These are phyloP conservation scores for Tolypocladium album DNA, from an alignment of 2,329 filamentous ascomycete genomes.

Conservation along the genomic window DNA sequence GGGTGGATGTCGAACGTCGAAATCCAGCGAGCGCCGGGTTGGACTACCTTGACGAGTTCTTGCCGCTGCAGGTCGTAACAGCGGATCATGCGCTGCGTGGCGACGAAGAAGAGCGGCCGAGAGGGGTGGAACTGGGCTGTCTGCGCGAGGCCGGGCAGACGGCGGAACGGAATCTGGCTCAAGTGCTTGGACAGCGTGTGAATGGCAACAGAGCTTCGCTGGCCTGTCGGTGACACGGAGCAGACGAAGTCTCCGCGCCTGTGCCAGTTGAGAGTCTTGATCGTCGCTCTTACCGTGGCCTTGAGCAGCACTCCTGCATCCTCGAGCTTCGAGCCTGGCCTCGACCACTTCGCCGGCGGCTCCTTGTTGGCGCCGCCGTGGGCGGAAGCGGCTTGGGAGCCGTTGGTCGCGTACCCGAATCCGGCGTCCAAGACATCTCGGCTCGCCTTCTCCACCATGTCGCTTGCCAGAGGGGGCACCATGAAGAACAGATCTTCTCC, in stretches of 20 bases:
- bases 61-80: constrained; percentile 90
- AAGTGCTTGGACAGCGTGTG: constrained; percentile 93
- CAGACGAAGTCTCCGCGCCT: constrained; percentile 88
- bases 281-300: constrained; percentile 64
- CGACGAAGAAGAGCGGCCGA: constrained; percentile 88
- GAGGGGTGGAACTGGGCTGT: constrained; percentile 91
- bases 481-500: constrained; percentile 82
- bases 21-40: constrained; percentile 89
- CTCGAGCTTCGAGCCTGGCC: constrained; percentile 63
- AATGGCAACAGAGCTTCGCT: constrained; percentile 75
- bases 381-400: constrained; percentile 30
- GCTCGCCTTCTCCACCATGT: constrained; percentile 62
- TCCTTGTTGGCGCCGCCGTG: constrained; percentile 55
- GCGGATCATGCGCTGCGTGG: constrained; percentile 85
- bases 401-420: constrained; percentile 82
- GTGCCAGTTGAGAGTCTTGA: constrained; percentile 92
- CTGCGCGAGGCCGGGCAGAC: constrained; percentile 64
- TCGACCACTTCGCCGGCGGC: constrained; percentile 70
- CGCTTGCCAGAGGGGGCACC: constrained; percentile 63
- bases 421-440: constrained; percentile 72
- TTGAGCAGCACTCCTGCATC: constrained; percentile 71
- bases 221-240: constrained; percentile 74
- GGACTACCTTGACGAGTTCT: constrained; percentile 83
- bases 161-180: constrained; percentile 87
- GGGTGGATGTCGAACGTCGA: constrained; percentile 89